Base-by-base conservation (phyloP, 768 basidiomycete species). In the Pulveroboletus sp. region DNA sequence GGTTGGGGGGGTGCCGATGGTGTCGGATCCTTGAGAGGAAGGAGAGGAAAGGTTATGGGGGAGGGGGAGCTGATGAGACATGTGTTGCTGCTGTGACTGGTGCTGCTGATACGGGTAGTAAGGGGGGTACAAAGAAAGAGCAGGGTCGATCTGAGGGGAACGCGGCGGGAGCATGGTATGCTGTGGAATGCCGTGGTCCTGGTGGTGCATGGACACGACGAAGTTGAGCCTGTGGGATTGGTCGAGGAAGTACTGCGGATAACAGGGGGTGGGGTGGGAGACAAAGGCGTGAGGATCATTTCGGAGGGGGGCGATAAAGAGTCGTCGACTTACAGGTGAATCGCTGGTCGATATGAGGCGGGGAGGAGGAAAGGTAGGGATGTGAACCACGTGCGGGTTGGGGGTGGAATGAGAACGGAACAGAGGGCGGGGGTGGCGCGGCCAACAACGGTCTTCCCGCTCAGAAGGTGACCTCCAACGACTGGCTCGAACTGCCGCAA, bases 1-100 rank as follows among this genome's bases (percentile, higher is more conserved):
- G 6, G 79, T 78, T 4, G 83, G 84, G 0, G 86, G 86, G 0
- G 86, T 88, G 27, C 82, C 84, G 53, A 87, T 75, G 17, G 83
- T 76, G 58, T 89, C 86, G 9, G 89, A 90, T 55, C 79, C 86
- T 59, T 86, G 85, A 0, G 86, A 87, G 10, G 89, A 89, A 11
- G 89, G 87, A 0, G 89, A 88, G 5, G 88, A 84, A 53, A 86
- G 81, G 62, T 71, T 80, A 13, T 76, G 73, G 8, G 78, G 74
- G 36, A 84, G 65, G 9, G 78, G 67, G 33, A 84, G 73, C 53
- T 83, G 84, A 46, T 75, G 79, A 15, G 76, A 71, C 48, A 79
- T 70, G 54, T 75, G 73, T n/a, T 61, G 75, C 36, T 76, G 76
- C 33, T 72, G 73, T 36, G 71, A 74, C 8, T 45, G 43, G 57